Conservation (phyloP, 2,329 filamentous ascomycete species). For the Trichoderma guizhouense region DNA sequence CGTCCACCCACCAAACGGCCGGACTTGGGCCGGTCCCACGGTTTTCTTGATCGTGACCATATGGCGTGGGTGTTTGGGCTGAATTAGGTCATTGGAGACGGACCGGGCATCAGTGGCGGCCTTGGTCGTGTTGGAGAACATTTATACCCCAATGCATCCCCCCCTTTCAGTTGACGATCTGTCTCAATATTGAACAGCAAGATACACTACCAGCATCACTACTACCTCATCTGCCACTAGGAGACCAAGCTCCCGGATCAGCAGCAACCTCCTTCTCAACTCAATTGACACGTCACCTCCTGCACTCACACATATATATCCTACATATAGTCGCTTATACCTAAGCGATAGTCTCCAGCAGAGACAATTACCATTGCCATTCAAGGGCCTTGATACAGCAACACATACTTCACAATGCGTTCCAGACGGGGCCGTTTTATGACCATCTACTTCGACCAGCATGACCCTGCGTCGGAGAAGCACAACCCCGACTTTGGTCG, state of each 20-base stretch:
- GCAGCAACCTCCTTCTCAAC: background rate
- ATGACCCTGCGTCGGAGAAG: conserved; percentile 41
- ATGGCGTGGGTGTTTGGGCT: conserved; percentile 2
- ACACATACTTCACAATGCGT: background rate
- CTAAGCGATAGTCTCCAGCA: background rate
- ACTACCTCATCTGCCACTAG: background rate
- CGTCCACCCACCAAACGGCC: conserved; percentile 10
- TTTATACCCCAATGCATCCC: conserved; percentile 9
- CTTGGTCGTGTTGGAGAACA: background rate
- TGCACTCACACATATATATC: background rate
- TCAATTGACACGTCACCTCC: background rate
- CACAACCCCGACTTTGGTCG: conserved; percentile 28
- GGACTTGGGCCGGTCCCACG: conserved; percentile 12
- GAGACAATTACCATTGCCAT: background rate
- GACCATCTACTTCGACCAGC: conserved; percentile 42
- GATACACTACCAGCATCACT: background rate
- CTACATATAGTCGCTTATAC: background rate
- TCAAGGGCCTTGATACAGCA: background rate
- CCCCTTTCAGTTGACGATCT: background rate
- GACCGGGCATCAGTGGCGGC: conserved; percentile 4
- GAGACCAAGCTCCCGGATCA: background rate
- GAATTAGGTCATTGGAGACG: conserved; percentile 9
- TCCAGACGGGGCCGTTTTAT: conserved; percentile 24
- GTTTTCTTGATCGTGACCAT: conserved; percentile 8
- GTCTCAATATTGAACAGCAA: background rate